Percentiles rank a stretch among this genome's conserved stretches.
Conservation (phyloP, 768 basidiomycete species). For the Pholiota conissans region DNA sequence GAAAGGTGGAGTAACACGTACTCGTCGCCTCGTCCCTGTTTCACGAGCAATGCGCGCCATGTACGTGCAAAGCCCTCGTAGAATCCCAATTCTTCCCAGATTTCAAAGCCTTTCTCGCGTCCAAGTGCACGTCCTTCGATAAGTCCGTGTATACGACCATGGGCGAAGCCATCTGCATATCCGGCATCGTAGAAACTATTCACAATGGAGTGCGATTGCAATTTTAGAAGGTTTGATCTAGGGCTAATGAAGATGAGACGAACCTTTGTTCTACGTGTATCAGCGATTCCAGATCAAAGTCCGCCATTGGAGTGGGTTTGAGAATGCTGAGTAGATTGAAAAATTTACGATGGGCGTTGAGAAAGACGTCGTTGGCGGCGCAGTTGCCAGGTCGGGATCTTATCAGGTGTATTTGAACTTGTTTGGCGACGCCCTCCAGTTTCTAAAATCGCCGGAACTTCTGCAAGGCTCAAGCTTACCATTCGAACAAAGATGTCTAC, state of each 20-base stretch:
- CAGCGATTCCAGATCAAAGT: conserved; percentile 60
- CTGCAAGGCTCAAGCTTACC: too few relatives aligned
- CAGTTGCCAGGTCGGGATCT: conserved; percentile 5
- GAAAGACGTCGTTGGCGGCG: neutral
- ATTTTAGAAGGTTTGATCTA: too few relatives aligned
- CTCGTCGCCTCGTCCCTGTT: conserved; percentile 47
- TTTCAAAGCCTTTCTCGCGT: conserved; percentile 87
- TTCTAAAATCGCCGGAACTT: neutral
- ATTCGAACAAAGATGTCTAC: conserved; percentile 4
- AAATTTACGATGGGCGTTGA: neutral
- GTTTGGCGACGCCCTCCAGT: neutral
- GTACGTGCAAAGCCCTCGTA: conserved; percentile 83
- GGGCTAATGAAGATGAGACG: conserved; percentile 12
- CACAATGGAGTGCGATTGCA: neutral
- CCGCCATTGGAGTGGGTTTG: conserved; percentile 24
- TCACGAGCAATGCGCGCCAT: conserved; percentile 58
- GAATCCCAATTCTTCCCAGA: conserved; percentile 97
- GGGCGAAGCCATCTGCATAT: conserved; percentile 73
- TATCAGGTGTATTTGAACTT: conserved; percentile 15
- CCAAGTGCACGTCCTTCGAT: conserved; percentile 92
- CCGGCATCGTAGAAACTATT: conserved; percentile 80
- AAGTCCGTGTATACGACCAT: conserved; percentile 86
- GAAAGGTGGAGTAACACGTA: conserved; percentile 28
- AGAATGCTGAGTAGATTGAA: neutral
- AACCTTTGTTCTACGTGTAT: conserved; percentile 67